Evolutionary conservation across 2,329 filamentous ascomycete genomes (phyloP), one percentile per base, ranked within the genome.

Genomic region (Aspergillus quadrilineatus): DNA sequence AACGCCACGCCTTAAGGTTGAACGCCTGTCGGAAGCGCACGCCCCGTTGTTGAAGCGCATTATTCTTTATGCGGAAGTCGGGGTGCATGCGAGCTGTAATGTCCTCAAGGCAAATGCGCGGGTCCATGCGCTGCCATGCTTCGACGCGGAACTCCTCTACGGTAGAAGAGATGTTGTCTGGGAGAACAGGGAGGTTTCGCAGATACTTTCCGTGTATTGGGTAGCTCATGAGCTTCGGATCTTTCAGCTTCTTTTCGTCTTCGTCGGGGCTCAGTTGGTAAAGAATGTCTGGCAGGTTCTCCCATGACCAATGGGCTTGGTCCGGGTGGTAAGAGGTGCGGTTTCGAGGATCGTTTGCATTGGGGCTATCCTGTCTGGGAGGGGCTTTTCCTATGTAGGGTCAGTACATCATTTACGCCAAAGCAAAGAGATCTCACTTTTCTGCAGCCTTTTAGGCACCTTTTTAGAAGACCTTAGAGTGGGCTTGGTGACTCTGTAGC

Each of bases 131-230:
- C 53, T 65, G 58, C 70, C 70, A 73, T 7, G 70, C 65, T 41
- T 73, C 70, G 32, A 68, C 68, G 3, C 69, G 58, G 41, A 65
- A 69, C 36, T 67, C 67, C 51, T 69, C 67, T 12, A 73, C 67
- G n/a, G 66, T 57, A 4, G 64, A 62, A 0, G 67, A 63, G 17
- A 72, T 69, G 4, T 66, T 61, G 45, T 69, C 64, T 1, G 70
- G 70, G 9, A 73, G 58, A 10, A 69, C 59, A 1, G 60, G 56
- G 12, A 71, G 60, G 2, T 55, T 39, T 3, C 61, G 55, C 6
- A 72, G 6, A 1, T 29, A 28, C 36, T 51, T 44, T 6, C 59
- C 63, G 55, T 55, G 60, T 26, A 63, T 60, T 2, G 10, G 15
- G 29, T 65, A 61, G 2, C 9, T 28, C 49, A 59, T 59, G 0